A percentile compares a stretch with the other conserved stretches of the same genome.
Evolutionary conservation across 1,139 yeast genomes (phyloP).

Genomic region (Saccharomyces pastorianus): DNA sequence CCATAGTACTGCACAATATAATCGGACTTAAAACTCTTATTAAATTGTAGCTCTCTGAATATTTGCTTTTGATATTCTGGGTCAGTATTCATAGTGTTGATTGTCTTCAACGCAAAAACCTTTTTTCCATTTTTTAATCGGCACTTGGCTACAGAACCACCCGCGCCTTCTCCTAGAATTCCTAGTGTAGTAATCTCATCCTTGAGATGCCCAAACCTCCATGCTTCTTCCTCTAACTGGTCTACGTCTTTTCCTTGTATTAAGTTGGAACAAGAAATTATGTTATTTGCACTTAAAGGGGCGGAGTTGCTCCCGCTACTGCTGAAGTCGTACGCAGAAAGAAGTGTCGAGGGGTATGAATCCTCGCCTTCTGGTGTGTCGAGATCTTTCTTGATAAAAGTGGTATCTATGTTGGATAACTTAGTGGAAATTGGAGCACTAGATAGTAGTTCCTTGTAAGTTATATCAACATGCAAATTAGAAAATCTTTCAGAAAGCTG

Average conservation of each 20-base stretch:
- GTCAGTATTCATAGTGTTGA: constrained; percentile 60
- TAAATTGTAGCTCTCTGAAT: constrained; percentile 79
- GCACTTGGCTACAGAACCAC: constrained; percentile 84
- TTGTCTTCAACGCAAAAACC: constrained; percentile 77
- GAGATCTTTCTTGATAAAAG: background rate
- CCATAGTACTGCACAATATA: constrained; percentile 89
- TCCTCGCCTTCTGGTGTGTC: constrained; percentile 7
- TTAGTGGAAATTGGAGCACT: background rate
- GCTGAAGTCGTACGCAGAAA: constrained; percentile 19
- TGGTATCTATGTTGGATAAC: background rate
- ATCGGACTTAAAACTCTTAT: constrained; percentile 70
- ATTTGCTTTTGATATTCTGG: constrained; percentile 77
- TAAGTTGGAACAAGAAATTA: background rate
- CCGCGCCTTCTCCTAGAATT: constrained; percentile 85
- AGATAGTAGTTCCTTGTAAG: background rate
- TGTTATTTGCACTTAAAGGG: background rate
- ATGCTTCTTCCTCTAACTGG: constrained; percentile 64
- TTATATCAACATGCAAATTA: background rate
- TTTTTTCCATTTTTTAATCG: constrained; percentile 43
- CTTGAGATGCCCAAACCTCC: constrained; percentile 58
- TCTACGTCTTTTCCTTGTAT: constrained; percentile 36
- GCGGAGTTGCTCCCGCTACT: constrained; percentile 8
- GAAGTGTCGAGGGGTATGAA: constrained; percentile 19
- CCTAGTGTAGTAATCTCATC: constrained; percentile 55
- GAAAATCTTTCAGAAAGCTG: background rate